Evolutionary conservation across 108 stramenopile species (phyloP), one percentile per base, ranked within the genome.

Genomic region (Mayamaea pseudoterrestris): DNA sequence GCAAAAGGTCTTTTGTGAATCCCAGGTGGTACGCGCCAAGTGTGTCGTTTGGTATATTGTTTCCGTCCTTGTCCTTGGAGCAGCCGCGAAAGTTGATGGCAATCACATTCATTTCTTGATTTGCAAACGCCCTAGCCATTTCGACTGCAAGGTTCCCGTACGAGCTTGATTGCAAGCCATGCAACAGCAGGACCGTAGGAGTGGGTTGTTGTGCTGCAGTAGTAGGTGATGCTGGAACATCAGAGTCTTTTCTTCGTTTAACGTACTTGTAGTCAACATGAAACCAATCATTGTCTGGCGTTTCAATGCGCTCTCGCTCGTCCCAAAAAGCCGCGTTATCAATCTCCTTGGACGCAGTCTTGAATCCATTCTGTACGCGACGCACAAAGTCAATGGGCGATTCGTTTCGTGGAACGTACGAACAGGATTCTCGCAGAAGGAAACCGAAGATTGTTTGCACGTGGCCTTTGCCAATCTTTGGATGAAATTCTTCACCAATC

Each of bases 31-130:
- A 13, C 18, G 69, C 69, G 6, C 70, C 59, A 14, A 81, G 54
- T 5, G 61, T 60, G 21, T 57, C 48, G 57, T 76, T 72, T 9
- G 80, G 74, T 13, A 43, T 50, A 0, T 41, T 16, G n/a, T 58
- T 59, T 18, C 50, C 13, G 32, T 54, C 53, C n/a, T 29, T 34
- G n/a, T 65, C 47, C 1, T 80, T 80, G 27, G 69, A 70, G 53
- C 94, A 95, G 0, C 89, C 89, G 22, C 94, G 76, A 56, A 93
- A 93, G 51, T 90, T 93, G 42, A 95, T 44, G 43, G 76, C 80
- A 8, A 48, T 63, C 0, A 69, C 83, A 39, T 81, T 78, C 44
- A 80, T 69, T 28, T 66, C 66, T n/a, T 50, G 26, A 7, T 71
- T 32, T 5, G 53, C 17, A 27, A 45, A 85, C 0, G 78, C 77